These are phyloP conservation scores for Potentilla sterilis DNA, from an alignment of 306 rosid genomes.

Conservation along the genomic window DNA sequence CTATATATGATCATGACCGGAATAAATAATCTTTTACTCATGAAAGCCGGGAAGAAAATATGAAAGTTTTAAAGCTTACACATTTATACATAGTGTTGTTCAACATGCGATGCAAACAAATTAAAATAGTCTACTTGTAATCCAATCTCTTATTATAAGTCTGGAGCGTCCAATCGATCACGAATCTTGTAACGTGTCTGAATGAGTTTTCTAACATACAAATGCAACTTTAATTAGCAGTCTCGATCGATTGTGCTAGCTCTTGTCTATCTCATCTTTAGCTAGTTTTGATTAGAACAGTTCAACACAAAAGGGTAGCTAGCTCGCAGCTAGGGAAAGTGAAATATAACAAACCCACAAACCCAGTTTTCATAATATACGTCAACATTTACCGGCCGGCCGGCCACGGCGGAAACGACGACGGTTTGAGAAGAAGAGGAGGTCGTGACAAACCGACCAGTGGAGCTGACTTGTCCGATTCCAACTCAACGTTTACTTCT, in stretches of 20 bases:
- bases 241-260: not conserved
- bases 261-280: not conserved
- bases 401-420: not conserved
- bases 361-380: not conserved
- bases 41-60: too few relatives aligned
- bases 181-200: not conserved
- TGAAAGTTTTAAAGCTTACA: too few relatives aligned
- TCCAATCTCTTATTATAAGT: not conserved
- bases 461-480: constrained; percentile 3
- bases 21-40: too few relatives aligned
- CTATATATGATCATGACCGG: too few relatives aligned
- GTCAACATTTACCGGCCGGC: not conserved
- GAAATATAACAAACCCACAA: not conserved
- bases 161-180: not conserved
- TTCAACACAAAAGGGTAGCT: not conserved
- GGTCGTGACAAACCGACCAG: constrained; percentile 28
- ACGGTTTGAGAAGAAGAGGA: not conserved
- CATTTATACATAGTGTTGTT: not conserved
- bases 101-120: not conserved
- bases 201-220: not conserved
- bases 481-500: not conserved
- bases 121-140: not conserved
- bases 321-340: not conserved
- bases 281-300: not conserved
- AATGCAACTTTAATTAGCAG: not conserved